Base-by-base conservation (phyloP, 228 moss, liverwort and hornwort genomes). In the Sphagnum magellanicum region DNA sequence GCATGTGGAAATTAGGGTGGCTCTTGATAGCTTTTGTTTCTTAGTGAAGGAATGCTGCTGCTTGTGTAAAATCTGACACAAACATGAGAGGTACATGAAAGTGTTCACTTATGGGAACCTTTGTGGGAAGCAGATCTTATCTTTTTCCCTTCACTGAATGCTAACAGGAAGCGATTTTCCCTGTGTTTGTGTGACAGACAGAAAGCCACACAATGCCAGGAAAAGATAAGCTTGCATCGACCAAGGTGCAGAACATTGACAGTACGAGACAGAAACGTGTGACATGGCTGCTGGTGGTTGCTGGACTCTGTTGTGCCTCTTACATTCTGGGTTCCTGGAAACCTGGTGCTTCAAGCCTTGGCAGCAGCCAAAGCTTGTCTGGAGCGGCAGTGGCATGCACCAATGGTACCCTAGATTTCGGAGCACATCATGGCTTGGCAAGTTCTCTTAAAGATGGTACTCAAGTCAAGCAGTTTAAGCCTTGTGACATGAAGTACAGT, bases 301-400 rank as follows among this genome's bases (percentile, higher is more conserved):
- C 84, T 15, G 79, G 92, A 49, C 82, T 95, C 57, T 95, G 95
- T 74, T 89, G 68, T 61, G 83, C 81, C 60, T 95, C 81, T 67
- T 95, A 95, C 77, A 81, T 91, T 10, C 68, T 92, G 60, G 95
- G 95, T 14, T 80, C 87, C 53, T 91, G 91, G 91, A 89, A 92
- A 65, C 83, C 79, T 61, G 70, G 70, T 47, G 14, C 32, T 32
- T 32, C 32, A 32, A 32, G 49, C 53, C 14, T 72, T 49, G 53
- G 69, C 61, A 71, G 67, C 63, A 61, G 65, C 53, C 66, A 48
- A 70, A 75, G 68, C 76, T 71, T 55, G 55, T 55, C 12, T 50
- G 69, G 50, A 73, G 78, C 76, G 57, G 72, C 68, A 51, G 71
- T 71, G 51, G 74, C 78, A 67, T 79, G 75, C 70, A 81, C 78